These are phyloP conservation scores for Wickerhamiella slavikovae DNA, from an alignment of 805 yeast genomes.

Conservation along the genomic window DNA sequence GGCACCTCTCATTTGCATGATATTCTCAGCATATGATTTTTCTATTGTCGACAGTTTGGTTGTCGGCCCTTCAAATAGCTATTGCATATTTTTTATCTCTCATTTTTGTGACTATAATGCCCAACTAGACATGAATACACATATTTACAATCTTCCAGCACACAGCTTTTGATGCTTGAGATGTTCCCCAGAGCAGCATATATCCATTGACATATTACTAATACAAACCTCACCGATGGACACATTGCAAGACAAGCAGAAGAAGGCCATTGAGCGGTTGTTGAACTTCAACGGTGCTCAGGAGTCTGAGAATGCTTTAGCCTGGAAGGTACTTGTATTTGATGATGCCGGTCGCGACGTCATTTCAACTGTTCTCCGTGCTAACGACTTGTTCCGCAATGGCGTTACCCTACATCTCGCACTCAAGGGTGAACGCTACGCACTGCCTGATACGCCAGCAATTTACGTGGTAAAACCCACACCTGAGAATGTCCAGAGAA, in stretches of 20 bases:
- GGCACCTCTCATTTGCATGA: conserved; percentile 54
- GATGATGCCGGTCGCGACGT: conserved; percentile 69
- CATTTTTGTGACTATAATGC: neutral
- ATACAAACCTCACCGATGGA: conserved; percentile 1
- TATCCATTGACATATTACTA: neutral
- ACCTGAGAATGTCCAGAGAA: conserved; percentile 43
- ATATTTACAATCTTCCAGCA: no score
- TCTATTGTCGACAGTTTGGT: no score
- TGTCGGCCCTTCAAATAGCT: no score
- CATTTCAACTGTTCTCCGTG: conserved; percentile 78
- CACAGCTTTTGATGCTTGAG: no score
- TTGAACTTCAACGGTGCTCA: conserved; percentile 56
- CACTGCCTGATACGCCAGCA: conserved; percentile 86
- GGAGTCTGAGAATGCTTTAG: conserved; percentile 8
- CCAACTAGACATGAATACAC: no score
- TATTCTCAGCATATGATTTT: no score
- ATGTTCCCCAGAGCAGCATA: no score
- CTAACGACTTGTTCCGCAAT: conserved; percentile 70
- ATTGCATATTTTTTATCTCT: no score
- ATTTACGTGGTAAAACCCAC: conserved; percentile 85
- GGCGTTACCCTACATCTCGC: conserved; percentile 84
- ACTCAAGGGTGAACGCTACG: conserved; percentile 50
- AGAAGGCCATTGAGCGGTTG: conserved; percentile 53
- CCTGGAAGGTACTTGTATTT: conserved; percentile 79
- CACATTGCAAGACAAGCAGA: conserved; percentile 16